Conservation (phyloP, 2,329 filamentous ascomycete genomes). For the Pseudocercospora macadamiae region DNA sequence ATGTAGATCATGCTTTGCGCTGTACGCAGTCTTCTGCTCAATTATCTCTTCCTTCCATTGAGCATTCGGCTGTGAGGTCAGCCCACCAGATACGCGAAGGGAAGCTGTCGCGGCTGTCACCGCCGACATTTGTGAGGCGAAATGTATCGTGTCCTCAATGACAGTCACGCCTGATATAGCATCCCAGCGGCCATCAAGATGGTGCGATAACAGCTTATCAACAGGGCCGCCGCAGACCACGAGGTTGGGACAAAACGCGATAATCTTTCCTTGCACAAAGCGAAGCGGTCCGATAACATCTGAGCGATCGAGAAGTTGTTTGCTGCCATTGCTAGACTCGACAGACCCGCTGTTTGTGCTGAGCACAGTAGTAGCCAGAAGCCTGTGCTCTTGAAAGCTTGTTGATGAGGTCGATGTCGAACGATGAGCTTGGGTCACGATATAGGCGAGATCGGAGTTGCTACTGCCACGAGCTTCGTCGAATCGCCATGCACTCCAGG, state of each 20-base stretch:
- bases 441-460: conserved; percentile 17
- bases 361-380: conserved; percentile 9
- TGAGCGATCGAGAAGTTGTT: conserved; percentile 7
- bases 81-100: conserved; percentile 33
- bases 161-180: conserved; percentile 42
- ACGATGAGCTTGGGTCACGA: conserved; percentile 20
- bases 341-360: neutral
- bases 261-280: conserved; percentile 13
- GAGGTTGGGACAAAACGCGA: conserved; percentile 38
- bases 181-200: conserved; percentile 49
- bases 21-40: conserved; percentile 47
- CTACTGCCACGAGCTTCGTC: neutral
- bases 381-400: no score
- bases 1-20: conserved; percentile 54
- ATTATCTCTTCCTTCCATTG: conserved; percentile 47
- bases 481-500: conserved; percentile 14
- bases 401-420: no score
- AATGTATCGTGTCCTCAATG: conserved; percentile 35
- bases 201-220: conserved; percentile 31
- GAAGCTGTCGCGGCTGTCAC: conserved; percentile 40
- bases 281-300: conserved; percentile 28
- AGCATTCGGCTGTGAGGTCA: conserved; percentile 17
- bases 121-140: conserved; percentile 43
- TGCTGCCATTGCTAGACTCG: neutral
- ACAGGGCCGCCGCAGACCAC: conserved; percentile 32